Percentiles rank a stretch among this genome's conserved stretches.
Conservation (phyloP, 2,329 filamentous ascomycete species). For the Fragosphaeria purpurea region DNA sequence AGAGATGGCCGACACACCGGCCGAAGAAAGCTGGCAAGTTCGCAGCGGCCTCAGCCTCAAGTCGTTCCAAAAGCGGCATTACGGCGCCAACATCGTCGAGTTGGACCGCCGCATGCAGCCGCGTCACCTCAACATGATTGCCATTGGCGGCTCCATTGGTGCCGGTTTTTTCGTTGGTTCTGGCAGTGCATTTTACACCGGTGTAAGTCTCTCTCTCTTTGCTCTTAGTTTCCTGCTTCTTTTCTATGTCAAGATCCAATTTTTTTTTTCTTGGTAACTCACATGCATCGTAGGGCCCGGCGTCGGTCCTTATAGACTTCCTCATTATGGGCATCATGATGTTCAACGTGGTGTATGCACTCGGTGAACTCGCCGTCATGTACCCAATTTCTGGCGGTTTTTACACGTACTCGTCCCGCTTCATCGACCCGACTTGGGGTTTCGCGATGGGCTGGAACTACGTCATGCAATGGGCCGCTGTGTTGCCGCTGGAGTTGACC, state of each 20-base stretch:
- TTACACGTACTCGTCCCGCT: conserved; percentile 45
- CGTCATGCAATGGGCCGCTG: conserved; percentile 37
- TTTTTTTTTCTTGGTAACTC: not conserved
- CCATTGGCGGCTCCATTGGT: conserved; percentile 41
- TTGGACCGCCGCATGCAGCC: conserved; percentile 23
- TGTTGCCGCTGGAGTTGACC: conserved; percentile 38
- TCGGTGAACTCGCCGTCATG: conserved; percentile 47
- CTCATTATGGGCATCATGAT: conserved; percentile 50
- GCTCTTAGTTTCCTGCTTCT: no score
- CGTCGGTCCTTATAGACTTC: conserved; percentile 37
- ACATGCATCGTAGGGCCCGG: conserved; percentile 25
- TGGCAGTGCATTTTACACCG: conserved; percentile 37
- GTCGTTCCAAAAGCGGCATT: conserved; percentile 32
- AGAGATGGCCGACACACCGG: conserved; percentile 2
- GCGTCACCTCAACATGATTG: conserved; percentile 17
- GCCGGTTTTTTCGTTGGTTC: conserved; percentile 54
- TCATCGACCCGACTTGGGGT: conserved; percentile 48
- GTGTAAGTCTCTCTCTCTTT: conserved; percentile 23
- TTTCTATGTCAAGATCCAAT: not conserved
- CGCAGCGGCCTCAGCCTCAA: conserved; percentile 31
- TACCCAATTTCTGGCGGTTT: conserved; percentile 49
- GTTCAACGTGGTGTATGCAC: conserved; percentile 51
- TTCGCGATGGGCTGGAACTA: conserved; percentile 43
- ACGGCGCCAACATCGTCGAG: conserved; percentile 24
- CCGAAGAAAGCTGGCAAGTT: conserved; percentile 23